These are phyloP conservation scores for Shiraia bambusicola DNA, from an alignment of 2,329 filamentous ascomycete genomes.

Conservation along the genomic window DNA sequence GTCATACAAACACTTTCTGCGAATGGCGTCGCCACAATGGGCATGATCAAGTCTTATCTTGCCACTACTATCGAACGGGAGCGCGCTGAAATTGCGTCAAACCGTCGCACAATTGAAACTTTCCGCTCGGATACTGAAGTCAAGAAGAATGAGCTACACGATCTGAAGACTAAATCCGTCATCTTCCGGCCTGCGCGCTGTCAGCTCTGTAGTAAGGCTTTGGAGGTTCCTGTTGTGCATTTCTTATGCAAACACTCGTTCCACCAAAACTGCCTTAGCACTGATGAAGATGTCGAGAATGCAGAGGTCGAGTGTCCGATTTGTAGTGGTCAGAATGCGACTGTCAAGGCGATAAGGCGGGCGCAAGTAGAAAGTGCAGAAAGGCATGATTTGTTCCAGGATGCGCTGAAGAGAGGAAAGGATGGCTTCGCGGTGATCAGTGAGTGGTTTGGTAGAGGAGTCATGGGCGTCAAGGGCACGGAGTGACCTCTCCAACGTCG, in stretches of 20 bases:
- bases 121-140: slow-evolving; percentile 81
- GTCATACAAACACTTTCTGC: slow-evolving; percentile 87
- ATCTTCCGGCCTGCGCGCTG: slow-evolving; percentile 92
- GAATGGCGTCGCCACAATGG: slow-evolving; percentile 89
- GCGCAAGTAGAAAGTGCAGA: slow-evolving; percentile 85
- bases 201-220: slow-evolving; percentile 71
- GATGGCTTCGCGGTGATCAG: slow-evolving; percentile 89
- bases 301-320: slow-evolving; percentile 78
- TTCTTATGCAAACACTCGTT: slow-evolving; percentile 98
- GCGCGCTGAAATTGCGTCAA: slow-evolving; percentile 79
- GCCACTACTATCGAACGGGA: slow-evolving; percentile 86
- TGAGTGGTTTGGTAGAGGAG: slow-evolving; percentile 91
- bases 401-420: slow-evolving; percentile 72
- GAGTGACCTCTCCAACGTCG: slow-evolving; percentile 18
- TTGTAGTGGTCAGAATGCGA: slow-evolving; percentile 81
- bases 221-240: slow-evolving; percentile 89
- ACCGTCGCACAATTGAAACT: slow-evolving; percentile 77
- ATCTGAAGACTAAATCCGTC: slow-evolving; percentile 75
- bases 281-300: slow-evolving; percentile 60
- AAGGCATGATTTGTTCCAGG: slow-evolving; percentile 84
- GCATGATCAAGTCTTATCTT: slow-evolving; percentile 92
- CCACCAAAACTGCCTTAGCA: slow-evolving; percentile 84
- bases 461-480: slow-evolving; percentile 64
- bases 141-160: slow-evolving; percentile 75
- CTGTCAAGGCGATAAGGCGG: slow-evolving; percentile 81